Evolutionary conservation across 148 eudicot species (phyloP).

Genomic region (Spergularia marina): DNA sequence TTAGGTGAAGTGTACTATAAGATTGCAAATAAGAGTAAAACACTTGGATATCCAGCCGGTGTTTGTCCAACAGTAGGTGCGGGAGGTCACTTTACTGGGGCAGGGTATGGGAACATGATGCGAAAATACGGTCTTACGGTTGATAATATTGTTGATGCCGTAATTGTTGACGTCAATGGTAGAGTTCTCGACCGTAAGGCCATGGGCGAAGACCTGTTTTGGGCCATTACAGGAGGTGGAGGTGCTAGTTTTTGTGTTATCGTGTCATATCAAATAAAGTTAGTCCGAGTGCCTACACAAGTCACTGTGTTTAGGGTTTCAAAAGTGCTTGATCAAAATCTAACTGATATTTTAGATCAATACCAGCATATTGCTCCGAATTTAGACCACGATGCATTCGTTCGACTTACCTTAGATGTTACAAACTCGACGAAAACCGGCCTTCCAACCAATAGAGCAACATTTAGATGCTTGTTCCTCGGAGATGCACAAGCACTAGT

Average conservation of each 20-base stretch:
- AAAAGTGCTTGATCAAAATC: conserved; percentile 6
- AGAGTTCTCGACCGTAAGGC: conserved; percentile 14
- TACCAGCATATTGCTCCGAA: conserved; percentile 21
- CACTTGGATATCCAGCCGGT: conserved; percentile 17
- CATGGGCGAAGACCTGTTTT: conserved; percentile 25
- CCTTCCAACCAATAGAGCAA: conserved; percentile 13
- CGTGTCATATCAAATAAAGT: conserved; percentile 13
- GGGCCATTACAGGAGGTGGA: conserved; percentile 24
- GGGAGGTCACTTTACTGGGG: conserved; percentile 24
- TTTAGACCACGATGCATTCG: conserved; percentile 11
- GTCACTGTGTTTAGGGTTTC: conserved; percentile 25
- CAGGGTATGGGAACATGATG: conserved; percentile 25
- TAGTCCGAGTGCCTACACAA: conserved; percentile 15
- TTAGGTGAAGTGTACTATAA: conserved; percentile 20
- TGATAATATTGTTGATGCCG: conserved; percentile 20
- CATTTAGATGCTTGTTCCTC: conserved; percentile 21
- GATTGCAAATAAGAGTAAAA: conserved; percentile 15
- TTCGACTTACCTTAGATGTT: conserved; percentile 20
- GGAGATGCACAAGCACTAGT: conserved; percentile 11
- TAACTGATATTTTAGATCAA: conserved; percentile 17
- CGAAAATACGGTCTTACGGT: conserved; percentile 21
- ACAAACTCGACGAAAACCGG: conserved; percentile 4
- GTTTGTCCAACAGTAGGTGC: conserved; percentile 28
- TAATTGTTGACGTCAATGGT: conserved; percentile 20
- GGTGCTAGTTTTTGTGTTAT: conserved; percentile 21